A percentile compares a stretch with the other conserved stretches of the same genome.
phyloP scores from a whole-genome alignment of 1,139 yeast genomes.

The Barnettozyma hawaiiensis region DNA sequence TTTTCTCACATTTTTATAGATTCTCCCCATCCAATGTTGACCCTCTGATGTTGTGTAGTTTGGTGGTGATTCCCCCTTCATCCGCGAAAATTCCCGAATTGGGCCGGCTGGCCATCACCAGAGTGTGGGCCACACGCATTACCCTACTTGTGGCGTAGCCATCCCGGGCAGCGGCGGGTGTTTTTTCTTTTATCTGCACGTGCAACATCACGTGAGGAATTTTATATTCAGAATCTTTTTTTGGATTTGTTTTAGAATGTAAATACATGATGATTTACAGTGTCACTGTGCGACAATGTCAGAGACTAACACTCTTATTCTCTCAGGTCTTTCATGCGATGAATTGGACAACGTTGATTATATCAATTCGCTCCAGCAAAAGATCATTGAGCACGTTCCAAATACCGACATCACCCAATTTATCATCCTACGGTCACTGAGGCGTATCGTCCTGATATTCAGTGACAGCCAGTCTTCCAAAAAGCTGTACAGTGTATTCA shows the following conservation, averaged over 20 bases:
- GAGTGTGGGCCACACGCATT: too few species aligned
- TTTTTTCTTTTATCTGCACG: neutral
- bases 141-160: too few species aligned
- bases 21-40: neutral
- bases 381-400: conserved; percentile 11
- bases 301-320: conserved; percentile 20
- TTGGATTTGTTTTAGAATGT: too few species aligned
- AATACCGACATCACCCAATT: conserved; percentile 20
- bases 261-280: neutral
- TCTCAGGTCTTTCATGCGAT: conserved; percentile 12
- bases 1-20: neutral
- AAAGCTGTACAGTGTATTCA: conserved; percentile 1
- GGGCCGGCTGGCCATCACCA: neutral
- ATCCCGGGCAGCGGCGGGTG: too few species aligned
- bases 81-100: neutral
- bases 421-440: conserved; percentile 19
- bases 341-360: conserved; percentile 11
- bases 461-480: conserved; percentile 7
- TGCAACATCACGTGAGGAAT: neutral
- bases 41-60: neutral
- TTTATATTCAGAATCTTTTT: too few species aligned
- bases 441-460: conserved; percentile 20
- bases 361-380: conserved; percentile 16
- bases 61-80: neutral
- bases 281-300: neutral